Evolutionary conservation across 495 filamentous ascomycete species (phyloP).

Genomic region (Aspergillus kassunensis): DNA sequence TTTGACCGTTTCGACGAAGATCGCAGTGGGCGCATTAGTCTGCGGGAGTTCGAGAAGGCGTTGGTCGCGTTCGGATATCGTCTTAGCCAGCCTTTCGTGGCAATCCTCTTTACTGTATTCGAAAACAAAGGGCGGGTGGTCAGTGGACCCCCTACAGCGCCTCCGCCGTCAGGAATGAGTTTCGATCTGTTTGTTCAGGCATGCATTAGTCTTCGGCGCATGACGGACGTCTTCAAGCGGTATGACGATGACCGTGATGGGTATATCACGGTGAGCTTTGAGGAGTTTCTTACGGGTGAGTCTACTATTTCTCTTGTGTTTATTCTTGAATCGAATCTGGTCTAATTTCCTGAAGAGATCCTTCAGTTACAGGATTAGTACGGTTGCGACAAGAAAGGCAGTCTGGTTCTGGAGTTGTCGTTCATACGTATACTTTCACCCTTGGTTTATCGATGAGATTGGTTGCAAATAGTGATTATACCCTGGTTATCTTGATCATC

Average conservation of each 20-base stretch:
- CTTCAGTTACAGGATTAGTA: conserved; percentile 39
- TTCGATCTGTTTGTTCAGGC: conserved; percentile 98
- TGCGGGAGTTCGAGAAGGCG: conserved; percentile 84
- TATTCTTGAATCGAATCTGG: background rate
- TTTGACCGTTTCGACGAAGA: conserved; percentile 97
- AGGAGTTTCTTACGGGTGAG: conserved; percentile 70
- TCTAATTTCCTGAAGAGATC: conserved; percentile 34
- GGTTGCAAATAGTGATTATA: conserved; percentile 8
- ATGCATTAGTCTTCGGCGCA: conserved; percentile 91
- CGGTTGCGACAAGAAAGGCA: background rate
- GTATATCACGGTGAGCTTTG: conserved; percentile 78
- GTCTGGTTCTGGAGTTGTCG: background rate
- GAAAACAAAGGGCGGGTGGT: conserved; percentile 44
- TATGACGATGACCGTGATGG: conserved; percentile 97
- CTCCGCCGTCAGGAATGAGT: conserved; percentile 65
- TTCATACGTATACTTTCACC: background rate
- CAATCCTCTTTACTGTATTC: conserved; percentile 71
- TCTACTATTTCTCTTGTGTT: background rate
- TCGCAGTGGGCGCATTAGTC: conserved; percentile 77
- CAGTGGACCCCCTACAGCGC: conserved; percentile 20
- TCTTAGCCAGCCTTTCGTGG: conserved; percentile 75
- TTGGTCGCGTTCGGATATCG: conserved; percentile 93
- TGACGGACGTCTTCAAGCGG: conserved; percentile 99
- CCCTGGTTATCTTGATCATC: background rate
- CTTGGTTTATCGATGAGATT: background rate